A percentile compares a stretch with the other conserved stretches of the same genome.
Evolutionary conservation across 306 rosid species (phyloP).

Genomic region (Fragaria vesca): DNA sequence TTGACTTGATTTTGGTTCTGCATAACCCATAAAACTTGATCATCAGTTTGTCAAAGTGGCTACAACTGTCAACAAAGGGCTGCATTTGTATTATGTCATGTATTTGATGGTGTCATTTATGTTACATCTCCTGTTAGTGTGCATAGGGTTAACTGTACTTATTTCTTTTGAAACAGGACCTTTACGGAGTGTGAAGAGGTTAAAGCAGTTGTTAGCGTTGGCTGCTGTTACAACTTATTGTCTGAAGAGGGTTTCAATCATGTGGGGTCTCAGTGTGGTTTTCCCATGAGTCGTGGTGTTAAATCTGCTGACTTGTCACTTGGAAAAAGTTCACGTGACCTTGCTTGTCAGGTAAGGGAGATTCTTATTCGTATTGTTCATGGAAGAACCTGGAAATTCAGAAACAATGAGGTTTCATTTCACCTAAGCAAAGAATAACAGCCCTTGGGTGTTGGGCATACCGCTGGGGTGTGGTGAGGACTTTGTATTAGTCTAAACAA

Average conservation of each 20-base stretch:
- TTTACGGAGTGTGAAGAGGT: slow-evolving; percentile 76
- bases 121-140: background rate
- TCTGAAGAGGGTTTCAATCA: slow-evolving; percentile 56
- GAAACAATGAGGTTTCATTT: background rate
- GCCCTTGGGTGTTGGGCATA: background rate
- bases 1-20: background rate
- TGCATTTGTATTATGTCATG: background rate
- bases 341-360: slow-evolving; percentile 83
- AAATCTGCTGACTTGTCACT: slow-evolving; percentile 62
- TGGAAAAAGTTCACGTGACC: slow-evolving; percentile 79
- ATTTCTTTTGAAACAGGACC: slow-evolving; percentile 46
- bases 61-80: background rate
- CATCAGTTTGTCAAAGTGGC: background rate
- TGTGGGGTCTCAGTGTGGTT: slow-evolving; percentile 54
- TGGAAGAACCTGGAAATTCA: background rate
- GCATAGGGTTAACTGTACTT: slow-evolving; percentile 3
- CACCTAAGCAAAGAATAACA: background rate
- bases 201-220: slow-evolving; percentile 80
- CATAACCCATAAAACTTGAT: background rate
- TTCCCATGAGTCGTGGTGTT: slow-evolving; percentile 76
- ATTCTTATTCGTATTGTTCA: background rate
- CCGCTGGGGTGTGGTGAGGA: background rate
- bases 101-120: slow-evolving; percentile 8
- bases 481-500: background rate
- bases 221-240: slow-evolving; percentile 91